Conservation (phyloP, 1,284 basidiomycete genomes). For the Amylostereum areolatum region DNA sequence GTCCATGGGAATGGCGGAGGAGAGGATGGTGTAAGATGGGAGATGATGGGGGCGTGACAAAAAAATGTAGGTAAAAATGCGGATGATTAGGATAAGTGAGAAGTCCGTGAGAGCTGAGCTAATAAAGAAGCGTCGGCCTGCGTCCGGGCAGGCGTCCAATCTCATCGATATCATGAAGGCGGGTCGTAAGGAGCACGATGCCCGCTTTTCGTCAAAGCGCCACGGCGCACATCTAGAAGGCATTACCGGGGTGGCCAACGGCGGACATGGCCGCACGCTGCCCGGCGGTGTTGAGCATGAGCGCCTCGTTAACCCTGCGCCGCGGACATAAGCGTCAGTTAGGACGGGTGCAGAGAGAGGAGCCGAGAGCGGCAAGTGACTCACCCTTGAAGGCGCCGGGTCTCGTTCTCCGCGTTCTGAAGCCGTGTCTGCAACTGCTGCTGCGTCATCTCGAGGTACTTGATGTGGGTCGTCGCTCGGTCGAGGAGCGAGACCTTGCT, state of each 20-base stretch:
- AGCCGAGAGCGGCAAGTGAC: slow-evolving; percentile 10
- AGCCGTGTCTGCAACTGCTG: slow-evolving; percentile 67
- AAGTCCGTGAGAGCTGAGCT: slow-evolving; percentile 7
- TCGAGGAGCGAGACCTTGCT: slow-evolving; percentile 85
- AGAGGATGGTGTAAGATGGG: slow-evolving; percentile 10
- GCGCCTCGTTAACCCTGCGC: slow-evolving; percentile 71
- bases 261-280: slow-evolving; percentile 59
- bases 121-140: slow-evolving; percentile 25
- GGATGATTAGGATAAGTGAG: slow-evolving; percentile 6
- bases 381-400: slow-evolving; percentile 62
- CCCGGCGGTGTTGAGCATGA: slow-evolving; percentile 77
- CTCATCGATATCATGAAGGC: slow-evolving; percentile 30
- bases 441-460: slow-evolving; percentile 72
- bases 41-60: slow-evolving; percentile 16
- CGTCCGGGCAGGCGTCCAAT: slow-evolving; percentile 49
- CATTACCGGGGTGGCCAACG: slow-evolving; percentile 38
- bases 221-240: slow-evolving; percentile 40
- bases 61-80: slow-evolving; percentile 35
- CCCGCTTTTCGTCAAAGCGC: slow-evolving; percentile 27
- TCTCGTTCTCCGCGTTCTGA: slow-evolving; percentile 70
- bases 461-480: slow-evolving; percentile 77
- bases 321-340: no score
- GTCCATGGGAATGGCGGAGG: slow-evolving; percentile 13
- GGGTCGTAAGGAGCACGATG: slow-evolving; percentile 21
- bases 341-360: neutral